A percentile compares a stretch with the other conserved stretches of the same genome.
Evolutionary conservation across 192 early-diverging fungal genomes (phyloP).

Genomic region (Dispira simplex): DNA sequence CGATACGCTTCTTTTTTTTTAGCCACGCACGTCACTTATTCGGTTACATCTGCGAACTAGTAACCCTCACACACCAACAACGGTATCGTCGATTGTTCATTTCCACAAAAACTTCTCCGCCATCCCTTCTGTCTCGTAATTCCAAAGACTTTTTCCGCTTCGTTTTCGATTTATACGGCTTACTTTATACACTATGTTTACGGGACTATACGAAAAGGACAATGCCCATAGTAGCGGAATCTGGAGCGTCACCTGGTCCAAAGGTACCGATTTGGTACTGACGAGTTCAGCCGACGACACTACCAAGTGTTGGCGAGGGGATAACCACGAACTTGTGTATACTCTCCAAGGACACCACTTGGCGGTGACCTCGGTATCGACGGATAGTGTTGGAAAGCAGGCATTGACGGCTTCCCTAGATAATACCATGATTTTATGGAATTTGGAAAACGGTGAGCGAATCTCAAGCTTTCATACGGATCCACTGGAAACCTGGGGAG

Average conservation of each 20-base stretch:
- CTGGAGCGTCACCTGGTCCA: constrained; percentile 70
- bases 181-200: no score
- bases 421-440: constrained; percentile 63
- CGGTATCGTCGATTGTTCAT: no score
- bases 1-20: no score
- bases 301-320: constrained; percentile 63
- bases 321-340: constrained; percentile 29
- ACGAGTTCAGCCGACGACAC: constrained; percentile 67
- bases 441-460: constrained; percentile 34
- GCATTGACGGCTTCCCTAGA: constrained; percentile 56
- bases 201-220: no score
- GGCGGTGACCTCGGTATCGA: constrained; percentile 60
- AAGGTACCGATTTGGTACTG: constrained; percentile 41
- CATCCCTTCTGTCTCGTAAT: no score
- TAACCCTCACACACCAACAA: no score
- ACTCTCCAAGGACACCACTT: constrained; percentile 61
- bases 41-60: no score
- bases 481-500: constrained; percentile 61
- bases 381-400: constrained; percentile 36
- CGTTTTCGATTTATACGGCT: no score
- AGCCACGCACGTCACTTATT: no score
- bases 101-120: no score
- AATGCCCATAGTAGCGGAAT: constrained; percentile 65
- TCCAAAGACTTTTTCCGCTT: no score
- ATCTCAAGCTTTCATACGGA: constrained; percentile 46